These are phyloP conservation scores for Candida hungchunana DNA, from an alignment of 805 yeast species.

Conservation along the genomic window DNA sequence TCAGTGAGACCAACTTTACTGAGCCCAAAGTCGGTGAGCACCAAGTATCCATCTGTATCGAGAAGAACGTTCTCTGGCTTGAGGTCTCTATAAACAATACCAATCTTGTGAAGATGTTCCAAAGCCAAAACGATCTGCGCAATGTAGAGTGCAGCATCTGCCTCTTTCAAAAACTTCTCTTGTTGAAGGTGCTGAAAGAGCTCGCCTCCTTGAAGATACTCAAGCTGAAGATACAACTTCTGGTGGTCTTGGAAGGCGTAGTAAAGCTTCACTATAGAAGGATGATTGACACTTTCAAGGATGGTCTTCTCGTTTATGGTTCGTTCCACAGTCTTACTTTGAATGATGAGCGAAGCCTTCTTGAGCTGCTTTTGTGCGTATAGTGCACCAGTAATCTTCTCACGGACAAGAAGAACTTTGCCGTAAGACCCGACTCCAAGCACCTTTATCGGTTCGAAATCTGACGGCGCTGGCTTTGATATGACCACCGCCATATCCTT, in stretches of 20 bases:
- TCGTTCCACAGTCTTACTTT: conserved; percentile 56
- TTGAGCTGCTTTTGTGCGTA: conserved; percentile 85
- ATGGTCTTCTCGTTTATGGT: conserved; percentile 79
- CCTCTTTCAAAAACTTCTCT: conserved; percentile 89
- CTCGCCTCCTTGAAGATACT: conserved; percentile 89
- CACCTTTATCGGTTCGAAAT: conserved; percentile 72
- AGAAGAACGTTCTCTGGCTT: conserved; percentile 93
- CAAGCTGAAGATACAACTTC: conserved; percentile 70
- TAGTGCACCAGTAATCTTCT: conserved; percentile 53
- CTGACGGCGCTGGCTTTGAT: conserved; percentile 34
- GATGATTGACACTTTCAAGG: conserved; percentile 65
- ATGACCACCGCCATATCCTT: background rate
- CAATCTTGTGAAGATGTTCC: conserved; percentile 91
- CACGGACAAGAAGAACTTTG: conserved; percentile 74
- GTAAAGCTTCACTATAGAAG: conserved; percentile 74
- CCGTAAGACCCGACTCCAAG: conserved; percentile 89
- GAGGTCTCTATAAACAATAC: conserved; percentile 91
- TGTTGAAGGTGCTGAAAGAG: conserved; percentile 91
- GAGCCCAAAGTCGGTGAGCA: conserved; percentile 92
- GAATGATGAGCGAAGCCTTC: conserved; percentile 73
- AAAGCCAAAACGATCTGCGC: conserved; percentile 91
- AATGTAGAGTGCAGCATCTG: conserved; percentile 88
- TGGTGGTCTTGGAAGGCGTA: conserved; percentile 81
- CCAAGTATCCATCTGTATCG: conserved; percentile 94
- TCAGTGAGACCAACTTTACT: conserved; percentile 64